Base-by-base conservation (phyloP, 192 early-diverging fungal genomes). In the Thoreauomyces humboldtii region DNA sequence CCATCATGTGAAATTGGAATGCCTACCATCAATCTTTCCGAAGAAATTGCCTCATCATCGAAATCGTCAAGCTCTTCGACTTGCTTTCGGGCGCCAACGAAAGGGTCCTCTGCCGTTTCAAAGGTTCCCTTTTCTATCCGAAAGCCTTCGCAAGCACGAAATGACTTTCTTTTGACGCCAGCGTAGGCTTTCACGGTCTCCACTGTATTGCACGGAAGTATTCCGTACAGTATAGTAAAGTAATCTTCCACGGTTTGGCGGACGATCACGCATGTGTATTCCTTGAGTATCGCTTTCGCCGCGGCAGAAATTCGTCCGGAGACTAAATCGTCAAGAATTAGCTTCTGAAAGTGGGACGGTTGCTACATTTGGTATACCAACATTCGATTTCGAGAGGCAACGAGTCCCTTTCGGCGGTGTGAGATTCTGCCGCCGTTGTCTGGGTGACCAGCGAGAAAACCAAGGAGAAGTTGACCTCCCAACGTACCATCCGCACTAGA, bases 201-300 rank as follows among this genome's bases (percentile, higher is more conserved):
- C 0, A 70, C 37, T 4, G 58, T 58, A 34, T 64, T 74, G 48
- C 68, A 70, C 25, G 73, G 73, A 52, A 66, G 71, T 48, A 70
- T 65, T 6, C 73, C 73, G 35, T 74, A 74, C 24, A 74, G n/a
- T 2, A 69, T 60, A 2, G 67, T 70, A 36, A 53, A 74, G 58
- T 44, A 70, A 38, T 70, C 32, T 25, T 36, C 58, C 14, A 74
- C 37, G 37, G 27, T 37, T 19, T 61, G 46, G 2, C 31, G 46
- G 7, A 62, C 33, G 11, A 58, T 24, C n/a, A 36, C 50, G 25
- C 17, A 36, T 4, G 62, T 64, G 37, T 53, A 64, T 22, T 64
- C 62, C 24, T 24, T 53, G 15, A 64, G 50, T 15, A 47, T 47
- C 5, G 32, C 4, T 46, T 21, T 4, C 2, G 43, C 28, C 21